Percentiles rank a stretch among this genome's conserved stretches.
Evolutionary conservation across 2,329 filamentous ascomycete species (phyloP).

Genomic region (Didymella sp.): DNA sequence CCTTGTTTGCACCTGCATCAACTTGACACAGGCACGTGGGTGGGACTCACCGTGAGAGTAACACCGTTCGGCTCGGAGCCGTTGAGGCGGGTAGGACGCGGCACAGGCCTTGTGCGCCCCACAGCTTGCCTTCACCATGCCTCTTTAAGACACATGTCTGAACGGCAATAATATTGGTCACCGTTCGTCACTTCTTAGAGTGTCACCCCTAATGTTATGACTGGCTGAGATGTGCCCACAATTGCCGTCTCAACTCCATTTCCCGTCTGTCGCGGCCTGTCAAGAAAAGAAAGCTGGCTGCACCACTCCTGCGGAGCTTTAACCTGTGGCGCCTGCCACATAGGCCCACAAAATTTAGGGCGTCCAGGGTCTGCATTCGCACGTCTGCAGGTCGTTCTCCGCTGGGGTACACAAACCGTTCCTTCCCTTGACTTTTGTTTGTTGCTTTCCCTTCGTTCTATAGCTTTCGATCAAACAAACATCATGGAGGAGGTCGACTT

Average conservation of each 20-base stretch:
- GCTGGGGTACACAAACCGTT: not conserved
- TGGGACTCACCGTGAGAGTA: not conserved
- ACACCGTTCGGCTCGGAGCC: not conserved
- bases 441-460: not conserved
- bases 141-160: not conserved
- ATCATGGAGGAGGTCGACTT: constrained; percentile 30
- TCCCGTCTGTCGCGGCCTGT: not conserved
- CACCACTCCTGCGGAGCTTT: not conserved
- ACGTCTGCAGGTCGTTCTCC: not conserved
- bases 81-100: constrained; percentile 7
- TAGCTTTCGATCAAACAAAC: not conserved
- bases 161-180: not conserved
- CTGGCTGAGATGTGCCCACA: constrained; percentile 7
- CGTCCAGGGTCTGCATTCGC: not conserved
- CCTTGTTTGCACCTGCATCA: constrained; percentile 1
- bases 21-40: constrained; percentile 2
- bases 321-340: not conserved
- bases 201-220: not conserved
- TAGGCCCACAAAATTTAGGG: not conserved
- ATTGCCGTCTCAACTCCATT: not conserved
- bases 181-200: not conserved
- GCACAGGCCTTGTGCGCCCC: constrained; percentile 13
- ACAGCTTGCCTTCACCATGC: constrained; percentile 9
- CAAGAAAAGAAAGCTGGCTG: constrained; percentile 1
- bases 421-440: not conserved